Base-by-base conservation (phyloP, 169 alveolate genomes). In the Plasmodium gonderi region DNA sequence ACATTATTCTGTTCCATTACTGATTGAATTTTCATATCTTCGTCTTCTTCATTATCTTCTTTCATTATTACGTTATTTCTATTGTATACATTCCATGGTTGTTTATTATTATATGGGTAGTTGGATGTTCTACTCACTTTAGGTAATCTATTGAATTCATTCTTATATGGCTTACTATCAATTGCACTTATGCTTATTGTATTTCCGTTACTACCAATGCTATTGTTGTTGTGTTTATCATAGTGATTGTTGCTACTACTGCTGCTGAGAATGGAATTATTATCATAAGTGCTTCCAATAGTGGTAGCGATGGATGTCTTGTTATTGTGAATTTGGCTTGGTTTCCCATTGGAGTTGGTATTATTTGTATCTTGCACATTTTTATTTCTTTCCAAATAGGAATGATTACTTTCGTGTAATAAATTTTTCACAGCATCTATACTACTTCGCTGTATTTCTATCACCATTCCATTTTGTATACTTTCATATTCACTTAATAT, bases 71-170 rank as follows among this genome's bases (percentile, higher is more conserved):
- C 4, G 12, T 17, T 65, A 85, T 85, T 85, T 75, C 92, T 49
- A 47, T 85, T 85, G 78, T 85, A 85, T 8, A 85, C 79, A 75
- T 85, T 85, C 92, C 92, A 85, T 38, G 92, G 79, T n/a, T 51
- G 77, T 12, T 85, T 85, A 45, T 44, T 26, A 14, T 42, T 80
- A 11, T 36, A 47, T 2, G 76, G 64, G 68, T 54, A 31, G n/a
- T 17, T 38, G 0, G 14, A 8, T 23, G 60, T 20, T 33, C 54
- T 60, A 42, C 68, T 79, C 44, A 49, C 12, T 20, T 79, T 79
- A 26, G 60, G 47, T 20, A 17, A 14, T 67, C 64, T 69, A 51
- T 68, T 81, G 26, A 26, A 1, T n/a, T 81, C 80, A 51, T 31
- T 38, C 23, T 20, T 42, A 81, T 26, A 29, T 44, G 64, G 51